Percentiles rank a stretch among this genome's conserved stretches.
phyloP scores from a whole-genome alignment of 495 filamentous ascomycete species.

The Penicillium silybi region DNA sequence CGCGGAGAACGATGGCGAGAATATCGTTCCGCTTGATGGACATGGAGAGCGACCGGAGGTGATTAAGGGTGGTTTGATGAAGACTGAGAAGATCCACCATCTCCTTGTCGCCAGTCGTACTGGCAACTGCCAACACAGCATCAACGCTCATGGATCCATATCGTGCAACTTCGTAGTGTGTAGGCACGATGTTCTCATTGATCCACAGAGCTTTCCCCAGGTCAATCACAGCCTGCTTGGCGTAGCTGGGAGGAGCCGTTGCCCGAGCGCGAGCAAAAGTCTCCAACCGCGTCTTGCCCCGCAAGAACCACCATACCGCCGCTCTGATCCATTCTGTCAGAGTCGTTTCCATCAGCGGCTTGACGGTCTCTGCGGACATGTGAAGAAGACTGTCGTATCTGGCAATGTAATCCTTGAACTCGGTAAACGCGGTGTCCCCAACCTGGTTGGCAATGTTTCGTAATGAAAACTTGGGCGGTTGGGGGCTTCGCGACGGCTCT shows the following conservation, averaged over 20 bases:
- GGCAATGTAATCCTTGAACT: constrained; percentile 62
- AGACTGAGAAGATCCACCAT: constrained; percentile 47
- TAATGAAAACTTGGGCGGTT: constrained; percentile 40
- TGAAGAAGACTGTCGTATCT: constrained; percentile 66
- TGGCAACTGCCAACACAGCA: constrained; percentile 39
- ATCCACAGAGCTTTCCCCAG: constrained; percentile 85
- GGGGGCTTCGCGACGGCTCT: constrained; percentile 23
- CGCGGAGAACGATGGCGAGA: constrained; percentile 49
- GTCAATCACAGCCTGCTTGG: constrained; percentile 69
- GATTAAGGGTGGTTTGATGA: constrained; percentile 54
- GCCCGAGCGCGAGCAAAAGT: constrained; percentile 60
- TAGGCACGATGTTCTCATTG: constrained; percentile 56
- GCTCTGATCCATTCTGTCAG: constrained; percentile 64
- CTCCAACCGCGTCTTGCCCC: constrained; percentile 70
- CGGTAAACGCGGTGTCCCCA: constrained; percentile 60
- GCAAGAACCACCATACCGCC: constrained; percentile 84
- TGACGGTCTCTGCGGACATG: constrained; percentile 66
- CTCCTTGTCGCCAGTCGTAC: constrained; percentile 44
- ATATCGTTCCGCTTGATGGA: constrained; percentile 81
- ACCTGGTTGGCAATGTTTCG: constrained; percentile 39
- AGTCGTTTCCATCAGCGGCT: constrained; percentile 54
- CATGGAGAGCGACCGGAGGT: constrained; percentile 65
- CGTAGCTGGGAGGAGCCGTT: constrained; percentile 18
- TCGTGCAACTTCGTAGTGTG: constrained; percentile 47
- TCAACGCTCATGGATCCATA: constrained; percentile 46